Evolutionary conservation across 2,329 filamentous ascomycete species (phyloP).

Genomic region (Pseudonectria foliicola): DNA sequence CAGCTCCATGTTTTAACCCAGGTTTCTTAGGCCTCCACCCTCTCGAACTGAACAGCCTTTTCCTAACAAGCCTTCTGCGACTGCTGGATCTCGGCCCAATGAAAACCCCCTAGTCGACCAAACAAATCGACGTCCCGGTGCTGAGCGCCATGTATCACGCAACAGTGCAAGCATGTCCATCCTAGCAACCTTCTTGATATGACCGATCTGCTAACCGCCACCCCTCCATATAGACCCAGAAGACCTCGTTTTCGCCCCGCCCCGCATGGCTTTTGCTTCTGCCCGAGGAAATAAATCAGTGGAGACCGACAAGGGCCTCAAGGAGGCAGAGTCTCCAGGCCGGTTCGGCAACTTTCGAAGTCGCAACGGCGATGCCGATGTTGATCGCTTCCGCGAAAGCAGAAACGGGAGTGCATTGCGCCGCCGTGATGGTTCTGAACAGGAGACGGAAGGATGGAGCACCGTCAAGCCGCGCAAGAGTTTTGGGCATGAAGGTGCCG

Average conservation of each 20-base stretch:
- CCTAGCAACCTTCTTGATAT: constrained; percentile 1
- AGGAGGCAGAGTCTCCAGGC: constrained; percentile 46
- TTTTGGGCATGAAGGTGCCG: constrained; percentile 64
- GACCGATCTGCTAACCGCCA: constrained; percentile 8
- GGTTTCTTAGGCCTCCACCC: constrained; percentile 33
- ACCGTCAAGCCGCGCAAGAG: constrained; percentile 68
- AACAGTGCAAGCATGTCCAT: constrained; percentile 47
- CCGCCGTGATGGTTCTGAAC: constrained; percentile 48
- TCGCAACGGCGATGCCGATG: constrained; percentile 44
- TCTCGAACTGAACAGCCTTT: constrained; percentile 40
- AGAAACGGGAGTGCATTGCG: constrained; percentile 43
- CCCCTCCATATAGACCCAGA: constrained; percentile 50
- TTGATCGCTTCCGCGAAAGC: constrained; percentile 43
- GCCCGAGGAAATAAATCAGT: constrained; percentile 50
- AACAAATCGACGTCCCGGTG: constrained; percentile 42
- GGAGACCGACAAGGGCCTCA: constrained; percentile 46
- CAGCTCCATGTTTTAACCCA: constrained; percentile 15
- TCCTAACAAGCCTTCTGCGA: constrained; percentile 33
- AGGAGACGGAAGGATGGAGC: constrained; percentile 67
- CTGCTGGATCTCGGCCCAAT: constrained; percentile 37
- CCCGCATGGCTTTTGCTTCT: constrained; percentile 76
- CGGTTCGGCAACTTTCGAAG: constrained; percentile 52
- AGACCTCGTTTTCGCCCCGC: constrained; percentile 79
- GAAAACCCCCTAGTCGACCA: constrained; percentile 41
- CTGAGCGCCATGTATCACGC: constrained; percentile 49